Evolutionary conservation across 1,284 basidiomycete genomes (phyloP), one percentile per base, ranked within the genome.

Genomic region (Leccinum subfulvum): DNA sequence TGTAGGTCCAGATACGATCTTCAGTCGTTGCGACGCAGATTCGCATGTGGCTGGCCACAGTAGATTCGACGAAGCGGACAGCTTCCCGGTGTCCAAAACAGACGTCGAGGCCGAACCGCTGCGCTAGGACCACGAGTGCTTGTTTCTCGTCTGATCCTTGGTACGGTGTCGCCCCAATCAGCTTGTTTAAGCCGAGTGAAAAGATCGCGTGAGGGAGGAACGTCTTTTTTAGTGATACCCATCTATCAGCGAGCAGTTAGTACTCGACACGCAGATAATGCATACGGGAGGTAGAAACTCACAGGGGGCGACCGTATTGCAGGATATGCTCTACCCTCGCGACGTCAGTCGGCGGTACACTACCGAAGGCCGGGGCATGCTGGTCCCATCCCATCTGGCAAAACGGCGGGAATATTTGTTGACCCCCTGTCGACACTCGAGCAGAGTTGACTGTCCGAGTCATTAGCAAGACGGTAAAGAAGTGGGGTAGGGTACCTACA

Each of bases 51-150:
- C n/a, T 62, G 4, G 30, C 47, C 4, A 62, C 41, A 21, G 23
- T 18, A 1, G 23, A 7, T n/a, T 62, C 61, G 2, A 61, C 13
- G 3, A 28, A 55, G 0, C 18, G 4, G 18, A 51, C 23, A 2
- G 60, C 47, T 11, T 55, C 39, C 7, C 14, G 26, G 35, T 62
- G 60, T 14, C 53, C 60, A 13, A 62, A 41, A 10, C 6, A 18
- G 0, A 62, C 9, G 1, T 62, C 44, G 1, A 62, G 41, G 1
- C 18, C 35, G 3, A 62, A 62, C 18, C 60, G 16, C 26, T 62
- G 60, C 1, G 23, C 33, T 0, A 62, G 33, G 3, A 55, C 30
- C 2, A 26, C 30, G 3, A 62, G 33, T 1, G 11, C 21, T 4
- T 44, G n/a, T 21, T 47, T 47, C 21, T 49, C 18, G 18, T 21